Percentiles rank a stretch among this genome's conserved stretches.
phyloP scores from a whole-genome alignment of 257 asterid species.

The Oldenlandia corymbosa region DNA sequence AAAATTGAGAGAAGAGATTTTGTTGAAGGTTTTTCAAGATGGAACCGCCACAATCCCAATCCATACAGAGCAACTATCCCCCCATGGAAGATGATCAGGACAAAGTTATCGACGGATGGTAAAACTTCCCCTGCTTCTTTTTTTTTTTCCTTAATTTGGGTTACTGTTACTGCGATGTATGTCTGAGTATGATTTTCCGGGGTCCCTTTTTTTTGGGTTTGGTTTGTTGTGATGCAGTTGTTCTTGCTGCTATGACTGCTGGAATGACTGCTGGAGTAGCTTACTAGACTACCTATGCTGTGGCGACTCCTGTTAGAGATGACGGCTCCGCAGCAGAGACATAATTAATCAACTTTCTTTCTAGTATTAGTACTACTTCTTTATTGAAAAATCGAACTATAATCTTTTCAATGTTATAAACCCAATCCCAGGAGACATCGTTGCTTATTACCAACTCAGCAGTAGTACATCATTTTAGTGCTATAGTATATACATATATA shows the following conservation, averaged over 20 bases:
- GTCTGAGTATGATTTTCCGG: no score
- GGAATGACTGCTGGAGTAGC: slow-evolving; percentile 48
- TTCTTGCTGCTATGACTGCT: slow-evolving; percentile 59
- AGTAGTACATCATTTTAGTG: no score
- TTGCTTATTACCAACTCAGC: no score
- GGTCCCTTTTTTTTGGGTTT: no score
- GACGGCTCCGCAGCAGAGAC: no score
- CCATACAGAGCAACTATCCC: slow-evolving; percentile 40
- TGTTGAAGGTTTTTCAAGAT: slow-evolving; percentile 13
- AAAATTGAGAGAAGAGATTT: no score
- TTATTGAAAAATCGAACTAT: no score
- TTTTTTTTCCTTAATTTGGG: not conserved
- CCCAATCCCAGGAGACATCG: no score
- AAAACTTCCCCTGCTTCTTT: not conserved
- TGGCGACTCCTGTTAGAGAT: slow-evolving; percentile 34
- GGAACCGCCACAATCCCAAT: slow-evolving; percentile 61
- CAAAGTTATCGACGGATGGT: slow-evolving; percentile 47
- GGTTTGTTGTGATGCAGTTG: slow-evolving; percentile 42
- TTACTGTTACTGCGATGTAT: not conserved
- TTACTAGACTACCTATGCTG: slow-evolving; percentile 51
- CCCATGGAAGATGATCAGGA: slow-evolving; percentile 51
- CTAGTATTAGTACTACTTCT: not conserved
- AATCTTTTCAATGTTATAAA: not conserved
- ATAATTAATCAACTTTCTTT: no score
- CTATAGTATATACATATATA: no score